Evolutionary conservation across 345 rosid genomes (phyloP).

Genomic region (Raphanus raphanistrum): DNA sequence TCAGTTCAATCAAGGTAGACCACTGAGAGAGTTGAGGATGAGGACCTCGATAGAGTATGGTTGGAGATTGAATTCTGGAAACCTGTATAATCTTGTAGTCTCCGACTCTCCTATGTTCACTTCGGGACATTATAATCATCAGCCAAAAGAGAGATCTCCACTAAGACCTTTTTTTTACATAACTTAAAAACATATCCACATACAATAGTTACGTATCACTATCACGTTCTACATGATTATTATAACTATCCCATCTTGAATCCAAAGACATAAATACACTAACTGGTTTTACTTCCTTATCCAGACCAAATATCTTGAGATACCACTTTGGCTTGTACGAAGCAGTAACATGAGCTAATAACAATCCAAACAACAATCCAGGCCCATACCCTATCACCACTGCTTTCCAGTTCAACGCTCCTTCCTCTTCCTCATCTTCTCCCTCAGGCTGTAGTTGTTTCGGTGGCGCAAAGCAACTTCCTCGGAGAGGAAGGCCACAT

Average conservation of each 20-base stretch:
- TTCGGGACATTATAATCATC: neutral
- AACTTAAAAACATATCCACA: neutral
- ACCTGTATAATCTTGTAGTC: neutral
- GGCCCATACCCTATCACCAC: neutral
- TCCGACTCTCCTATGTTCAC: neutral
- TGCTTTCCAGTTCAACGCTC: neutral
- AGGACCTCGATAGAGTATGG: neutral
- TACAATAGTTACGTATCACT: neutral
- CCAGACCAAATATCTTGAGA: neutral
- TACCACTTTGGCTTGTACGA: neutral
- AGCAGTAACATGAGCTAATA: neutral
- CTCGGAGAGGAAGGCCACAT: slow-evolving; percentile 29
- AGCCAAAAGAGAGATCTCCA: neutral
- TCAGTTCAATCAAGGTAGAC: neutral
- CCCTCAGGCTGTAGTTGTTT: neutral
- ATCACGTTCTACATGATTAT: neutral
- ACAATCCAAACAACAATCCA: neutral
- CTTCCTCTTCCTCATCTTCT: slow-evolving; percentile 15
- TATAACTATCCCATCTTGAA: neutral
- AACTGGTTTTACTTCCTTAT: neutral
- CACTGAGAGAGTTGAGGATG: neutral
- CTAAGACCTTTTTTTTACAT: neutral
- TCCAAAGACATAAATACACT: neutral
- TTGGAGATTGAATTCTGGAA: neutral
- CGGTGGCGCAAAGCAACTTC: neutral